These are phyloP conservation scores for Kwoniella sp. DNA, from an alignment of 768 basidiomycete genomes.

Conservation along the genomic window DNA sequence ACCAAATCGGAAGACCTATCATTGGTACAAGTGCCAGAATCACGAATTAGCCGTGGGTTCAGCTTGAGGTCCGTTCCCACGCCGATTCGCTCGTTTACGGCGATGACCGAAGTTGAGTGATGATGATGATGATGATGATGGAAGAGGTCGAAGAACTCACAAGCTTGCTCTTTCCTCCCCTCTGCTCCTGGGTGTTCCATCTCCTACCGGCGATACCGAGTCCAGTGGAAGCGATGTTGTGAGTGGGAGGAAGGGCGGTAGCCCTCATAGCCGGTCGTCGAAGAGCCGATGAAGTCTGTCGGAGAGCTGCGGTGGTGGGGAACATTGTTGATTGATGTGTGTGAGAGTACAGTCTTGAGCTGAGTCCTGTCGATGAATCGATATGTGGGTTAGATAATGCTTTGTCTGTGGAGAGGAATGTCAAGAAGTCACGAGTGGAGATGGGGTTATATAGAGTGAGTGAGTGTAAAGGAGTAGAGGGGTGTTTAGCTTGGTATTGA, in stretches of 20 bases:
- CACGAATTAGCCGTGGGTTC: not conserved
- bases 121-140: not conserved
- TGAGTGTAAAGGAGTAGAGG: too few species aligned
- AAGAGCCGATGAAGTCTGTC: conserved; percentile 28
- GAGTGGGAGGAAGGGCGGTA: conserved; percentile 4
- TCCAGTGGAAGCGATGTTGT: conserved; percentile 13
- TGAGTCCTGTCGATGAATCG: not conserved
- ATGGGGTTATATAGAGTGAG: not conserved
- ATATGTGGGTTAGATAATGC: not conserved
- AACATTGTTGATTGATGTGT: conserved; percentile 24
- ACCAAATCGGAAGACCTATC: conserved; percentile 53
- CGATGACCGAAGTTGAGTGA: not conserved
- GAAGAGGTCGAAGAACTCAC: conserved; percentile 29
- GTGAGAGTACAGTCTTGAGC: not conserved
- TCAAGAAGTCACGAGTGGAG: not conserved
- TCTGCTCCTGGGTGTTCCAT: conserved; percentile 35
- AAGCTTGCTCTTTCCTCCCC: conserved; percentile 53
- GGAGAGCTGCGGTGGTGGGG: conserved; percentile 30
- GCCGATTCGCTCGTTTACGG: not conserved
- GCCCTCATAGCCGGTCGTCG: conserved; percentile 12
- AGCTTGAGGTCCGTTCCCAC: not conserved
- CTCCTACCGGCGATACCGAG: conserved; percentile 31
- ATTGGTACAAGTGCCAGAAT: not conserved
- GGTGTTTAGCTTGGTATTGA: conserved; percentile 10
- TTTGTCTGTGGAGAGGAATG: not conserved